phyloP scores from a whole-genome alignment of 768 basidiomycete genomes.

The Leucogyrophana mollusca region DNA sequence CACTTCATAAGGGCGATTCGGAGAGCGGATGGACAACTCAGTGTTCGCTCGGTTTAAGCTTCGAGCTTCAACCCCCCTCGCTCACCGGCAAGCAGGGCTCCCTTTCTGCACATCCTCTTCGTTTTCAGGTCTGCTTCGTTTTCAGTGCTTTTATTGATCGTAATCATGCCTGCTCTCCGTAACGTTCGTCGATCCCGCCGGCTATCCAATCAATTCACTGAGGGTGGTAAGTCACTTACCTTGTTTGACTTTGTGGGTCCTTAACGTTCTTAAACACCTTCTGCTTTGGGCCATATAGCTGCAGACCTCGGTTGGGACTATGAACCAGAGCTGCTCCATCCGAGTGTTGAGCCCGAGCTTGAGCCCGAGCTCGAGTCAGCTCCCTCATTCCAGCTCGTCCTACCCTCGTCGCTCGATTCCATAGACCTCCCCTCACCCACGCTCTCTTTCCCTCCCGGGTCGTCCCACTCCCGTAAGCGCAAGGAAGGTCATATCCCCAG shows the following conservation, averaged over 20 bases:
- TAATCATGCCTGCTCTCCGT: conserved; percentile 31
- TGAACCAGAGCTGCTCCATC: conserved; percentile 21
- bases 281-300: conserved; percentile 31
- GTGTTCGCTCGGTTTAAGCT: not conserved
- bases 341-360: conserved; percentile 13
- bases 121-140: conserved; percentile 1
- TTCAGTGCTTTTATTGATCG: not conserved
- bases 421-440: conserved; percentile 7
- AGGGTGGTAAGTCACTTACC: conserved; percentile 27
- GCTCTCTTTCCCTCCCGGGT: conserved; percentile 25
- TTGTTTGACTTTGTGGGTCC: conserved; percentile 20
- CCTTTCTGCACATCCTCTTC: conserved; percentile 8
- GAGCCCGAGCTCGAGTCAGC: not conserved
- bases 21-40: conserved; percentile 7
- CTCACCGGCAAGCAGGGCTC: conserved; percentile 13
- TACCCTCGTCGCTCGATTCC: conserved; percentile 17
- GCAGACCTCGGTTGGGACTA: conserved; percentile 27
- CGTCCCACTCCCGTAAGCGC: conserved; percentile 42
- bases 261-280: conserved; percentile 30
- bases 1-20: conserved; percentile 28
- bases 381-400: conserved; percentile 6
- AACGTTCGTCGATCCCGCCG: conserved; percentile 43
- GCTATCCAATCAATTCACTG: conserved; percentile 37
- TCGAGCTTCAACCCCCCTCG: conserved; percentile 13
- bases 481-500: conserved; percentile 60